Conservation (phyloP, 345 rosid species). For the Toxicodendron radicans region DNA sequence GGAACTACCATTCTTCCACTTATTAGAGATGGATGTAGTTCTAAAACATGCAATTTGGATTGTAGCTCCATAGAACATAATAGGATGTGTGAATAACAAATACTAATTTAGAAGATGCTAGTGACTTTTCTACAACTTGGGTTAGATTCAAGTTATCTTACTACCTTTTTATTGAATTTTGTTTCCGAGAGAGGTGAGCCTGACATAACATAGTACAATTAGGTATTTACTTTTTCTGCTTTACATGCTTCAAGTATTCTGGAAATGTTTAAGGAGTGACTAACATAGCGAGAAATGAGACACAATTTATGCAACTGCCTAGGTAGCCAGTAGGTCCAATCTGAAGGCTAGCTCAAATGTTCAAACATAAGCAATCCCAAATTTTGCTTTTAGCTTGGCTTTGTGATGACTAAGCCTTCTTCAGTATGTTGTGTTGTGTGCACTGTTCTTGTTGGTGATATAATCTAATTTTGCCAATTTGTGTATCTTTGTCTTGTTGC, state of each 20-base stretch:
- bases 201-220: too few relatives aligned
- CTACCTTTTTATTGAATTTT: background rate
- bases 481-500: conserved; percentile 16
- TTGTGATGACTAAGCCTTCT: background rate
- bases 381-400: background rate
- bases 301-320: background rate
- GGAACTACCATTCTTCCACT: too few relatives aligned
- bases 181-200: too few relatives aligned
- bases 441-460: background rate
- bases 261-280: background rate
- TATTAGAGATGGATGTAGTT: too few relatives aligned
- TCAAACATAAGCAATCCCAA: too few relatives aligned
- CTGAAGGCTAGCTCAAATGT: too few relatives aligned
- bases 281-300: background rate
- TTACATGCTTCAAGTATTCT: background rate
- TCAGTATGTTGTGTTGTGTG: background rate
- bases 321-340: background rate
- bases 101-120: background rate
- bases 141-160: background rate
- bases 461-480: background rate
- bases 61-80: background rate
- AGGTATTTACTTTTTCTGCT: background rate
- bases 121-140: too few relatives aligned
- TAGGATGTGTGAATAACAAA: background rate
- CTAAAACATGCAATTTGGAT: background rate